Evolutionary conservation across 2,329 filamentous ascomycete genomes (phyloP).

Genomic region (Diplodia scrobiculata): DNA sequence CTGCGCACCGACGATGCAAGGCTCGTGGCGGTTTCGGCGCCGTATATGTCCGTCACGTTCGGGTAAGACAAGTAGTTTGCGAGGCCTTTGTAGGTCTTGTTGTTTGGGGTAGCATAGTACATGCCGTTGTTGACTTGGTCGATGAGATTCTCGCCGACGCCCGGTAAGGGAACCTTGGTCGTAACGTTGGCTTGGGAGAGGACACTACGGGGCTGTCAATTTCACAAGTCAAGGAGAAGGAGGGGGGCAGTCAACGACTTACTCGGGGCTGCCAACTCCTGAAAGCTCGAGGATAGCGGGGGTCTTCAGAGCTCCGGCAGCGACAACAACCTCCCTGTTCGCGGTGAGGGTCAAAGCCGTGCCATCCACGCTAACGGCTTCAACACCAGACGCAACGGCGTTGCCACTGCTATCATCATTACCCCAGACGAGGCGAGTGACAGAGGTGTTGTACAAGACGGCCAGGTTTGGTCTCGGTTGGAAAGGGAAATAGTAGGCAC

Average conservation of each 20-base stretch:
- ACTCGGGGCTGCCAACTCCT: conserved; percentile 32
- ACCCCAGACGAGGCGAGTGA: conserved; percentile 47
- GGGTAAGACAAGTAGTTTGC: conserved; percentile 36
- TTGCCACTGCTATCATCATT: conserved; percentile 30
- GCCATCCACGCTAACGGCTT: neutral
- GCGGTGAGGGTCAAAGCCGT: conserved; percentile 1
- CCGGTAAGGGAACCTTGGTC: conserved; percentile 29
- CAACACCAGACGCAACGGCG: conserved; percentile 33
- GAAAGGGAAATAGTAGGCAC: conserved; percentile 52
- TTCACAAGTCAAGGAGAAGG: neutral
- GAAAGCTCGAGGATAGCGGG: conserved; percentile 32
- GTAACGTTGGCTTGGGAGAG: conserved; percentile 31
- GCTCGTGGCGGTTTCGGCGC: conserved; percentile 30
- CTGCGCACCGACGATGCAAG: conserved; percentile 32
- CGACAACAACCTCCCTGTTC: conserved; percentile 34
- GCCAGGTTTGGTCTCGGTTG: conserved; percentile 47
- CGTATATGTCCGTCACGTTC: conserved; percentile 35
- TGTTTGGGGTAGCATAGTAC: conserved; percentile 22
- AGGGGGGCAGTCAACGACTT: neutral
- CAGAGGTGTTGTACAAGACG: conserved; percentile 49
- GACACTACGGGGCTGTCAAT: conserved; percentile 4
- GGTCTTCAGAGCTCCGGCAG: conserved; percentile 31
- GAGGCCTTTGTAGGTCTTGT: conserved; percentile 35
- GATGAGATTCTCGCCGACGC: conserved; percentile 36
- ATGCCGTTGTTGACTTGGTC: conserved; percentile 33